A percentile compares a stretch with the other conserved stretches of the same genome.
phyloP scores from a whole-genome alignment of 2,329 filamentous ascomycete genomes.

The Dothidotthia symphoricarpi region DNA sequence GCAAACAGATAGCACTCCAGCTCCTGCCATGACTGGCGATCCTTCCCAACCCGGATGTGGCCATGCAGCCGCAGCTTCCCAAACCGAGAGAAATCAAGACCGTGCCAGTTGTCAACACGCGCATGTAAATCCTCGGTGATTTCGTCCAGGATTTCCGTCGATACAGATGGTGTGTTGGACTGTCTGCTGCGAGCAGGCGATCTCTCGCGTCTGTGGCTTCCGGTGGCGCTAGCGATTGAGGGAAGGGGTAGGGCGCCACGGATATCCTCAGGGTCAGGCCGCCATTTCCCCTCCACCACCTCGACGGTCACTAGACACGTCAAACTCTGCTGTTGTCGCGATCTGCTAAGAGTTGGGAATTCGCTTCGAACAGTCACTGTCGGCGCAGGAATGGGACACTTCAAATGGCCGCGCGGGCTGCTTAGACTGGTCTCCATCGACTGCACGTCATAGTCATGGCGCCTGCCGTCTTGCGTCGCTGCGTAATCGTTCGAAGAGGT shows the following conservation, averaged over 20 bases:
- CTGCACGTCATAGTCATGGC: conserved; percentile 93
- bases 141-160: conserved; percentile 73
- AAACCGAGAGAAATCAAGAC: conserved; percentile 88
- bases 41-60: conserved; percentile 89
- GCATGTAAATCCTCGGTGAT: conserved; percentile 80
- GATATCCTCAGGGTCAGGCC: conserved; percentile 77
- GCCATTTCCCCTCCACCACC: conserved; percentile 89
- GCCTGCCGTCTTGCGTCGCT: conserved; percentile 70
- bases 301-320: conserved; percentile 94
- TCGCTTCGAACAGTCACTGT: conserved; percentile 94
- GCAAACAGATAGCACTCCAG: conserved; percentile 95
- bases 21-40: conserved; percentile 95
- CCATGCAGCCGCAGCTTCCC: conserved; percentile 89
- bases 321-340: conserved; percentile 88
- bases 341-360: conserved; percentile 89
- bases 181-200: conserved; percentile 57
- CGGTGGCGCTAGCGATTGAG: conserved; percentile 49
- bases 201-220: conserved; percentile 51
- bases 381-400: conserved; percentile 86
- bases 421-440: conserved; percentile 86
- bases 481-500: conserved; percentile 77
- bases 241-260: conserved; percentile 53
- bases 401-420: conserved; percentile 67
- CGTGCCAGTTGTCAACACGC: conserved; percentile 98
- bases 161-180: conserved; percentile 62